Percentiles rank a stretch among this genome's conserved stretches.
Evolutionary conservation across 352 stramenopile species (phyloP).

Genomic region (Globisporangium apiculatum): DNA sequence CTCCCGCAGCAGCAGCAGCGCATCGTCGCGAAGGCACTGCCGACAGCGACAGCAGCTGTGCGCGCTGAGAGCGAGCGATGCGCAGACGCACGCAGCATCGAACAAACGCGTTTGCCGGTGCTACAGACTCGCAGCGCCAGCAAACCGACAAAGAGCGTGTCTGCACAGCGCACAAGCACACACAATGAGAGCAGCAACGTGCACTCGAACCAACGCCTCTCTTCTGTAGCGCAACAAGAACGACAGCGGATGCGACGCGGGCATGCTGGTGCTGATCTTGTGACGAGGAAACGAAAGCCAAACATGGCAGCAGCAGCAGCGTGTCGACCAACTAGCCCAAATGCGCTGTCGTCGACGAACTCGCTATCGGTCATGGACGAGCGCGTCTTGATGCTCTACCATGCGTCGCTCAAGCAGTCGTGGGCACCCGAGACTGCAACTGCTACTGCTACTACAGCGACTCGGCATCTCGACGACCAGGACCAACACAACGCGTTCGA

Average conservation of each 20-base stretch:
- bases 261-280: no score
- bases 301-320: neutral
- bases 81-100: neutral
- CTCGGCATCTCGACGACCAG: no score
- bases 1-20: neutral
- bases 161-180: neutral
- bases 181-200: neutral
- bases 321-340: neutral
- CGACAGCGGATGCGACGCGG: neutral
- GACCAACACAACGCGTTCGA: neutral
- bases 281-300: neutral
- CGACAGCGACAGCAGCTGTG: neutral
- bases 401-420: conserved; percentile 39
- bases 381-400: conserved; percentile 53
- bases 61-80: neutral
- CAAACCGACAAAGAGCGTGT: neutral
- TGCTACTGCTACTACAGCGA: neutral
- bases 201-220: neutral
- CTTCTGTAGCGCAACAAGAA: neutral
- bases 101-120: neutral
- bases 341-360: neutral
- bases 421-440: conserved; percentile 6
- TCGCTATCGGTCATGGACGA: conserved; percentile 37
- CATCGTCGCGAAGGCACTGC: neutral
- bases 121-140: neutral